These are phyloP conservation scores for Globisporangium lucens DNA, from an alignment of 352 stramenopile genomes.

Conservation along the genomic window DNA sequence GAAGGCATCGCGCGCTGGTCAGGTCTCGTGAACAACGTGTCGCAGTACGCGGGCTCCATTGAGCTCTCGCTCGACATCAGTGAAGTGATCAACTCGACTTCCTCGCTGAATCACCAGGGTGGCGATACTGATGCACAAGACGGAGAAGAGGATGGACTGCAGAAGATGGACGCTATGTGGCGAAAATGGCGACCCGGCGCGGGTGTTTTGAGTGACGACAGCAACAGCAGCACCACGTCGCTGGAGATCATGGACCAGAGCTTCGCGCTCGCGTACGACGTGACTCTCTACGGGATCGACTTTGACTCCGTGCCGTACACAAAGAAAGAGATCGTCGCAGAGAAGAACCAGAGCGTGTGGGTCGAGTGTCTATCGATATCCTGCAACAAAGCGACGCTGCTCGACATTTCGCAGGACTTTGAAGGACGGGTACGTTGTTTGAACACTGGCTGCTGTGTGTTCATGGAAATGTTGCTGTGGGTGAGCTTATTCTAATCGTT, in stretches of 20 bases:
- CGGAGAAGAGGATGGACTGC: conserved; percentile 21
- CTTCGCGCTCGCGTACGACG: conserved; percentile 68
- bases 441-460: background rate
- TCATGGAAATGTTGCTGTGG: background rate
- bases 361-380: conserved; percentile 44
- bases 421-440: conserved; percentile 35
- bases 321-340: conserved; percentile 49
- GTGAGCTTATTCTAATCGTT: background rate
- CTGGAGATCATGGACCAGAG: conserved; percentile 36
- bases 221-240: background rate
- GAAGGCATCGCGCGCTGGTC: conserved; percentile 54
- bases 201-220: background rate
- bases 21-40: conserved; percentile 72
- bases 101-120: background rate
- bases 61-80: conserved; percentile 50
- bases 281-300: conserved; percentile 63
- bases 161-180: conserved; percentile 28
- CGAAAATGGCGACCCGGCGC: conserved; percentile 23
- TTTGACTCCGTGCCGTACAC: conserved; percentile 30
- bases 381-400: conserved; percentile 49
- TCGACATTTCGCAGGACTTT: conserved; percentile 75
- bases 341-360: conserved; percentile 79
- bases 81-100: conserved; percentile 46
- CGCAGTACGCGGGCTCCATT: conserved; percentile 58
- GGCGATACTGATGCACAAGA: background rate